phyloP scores from a whole-genome alignment of 495 filamentous ascomycete species.

The Penicillium simplicissimum region DNA sequence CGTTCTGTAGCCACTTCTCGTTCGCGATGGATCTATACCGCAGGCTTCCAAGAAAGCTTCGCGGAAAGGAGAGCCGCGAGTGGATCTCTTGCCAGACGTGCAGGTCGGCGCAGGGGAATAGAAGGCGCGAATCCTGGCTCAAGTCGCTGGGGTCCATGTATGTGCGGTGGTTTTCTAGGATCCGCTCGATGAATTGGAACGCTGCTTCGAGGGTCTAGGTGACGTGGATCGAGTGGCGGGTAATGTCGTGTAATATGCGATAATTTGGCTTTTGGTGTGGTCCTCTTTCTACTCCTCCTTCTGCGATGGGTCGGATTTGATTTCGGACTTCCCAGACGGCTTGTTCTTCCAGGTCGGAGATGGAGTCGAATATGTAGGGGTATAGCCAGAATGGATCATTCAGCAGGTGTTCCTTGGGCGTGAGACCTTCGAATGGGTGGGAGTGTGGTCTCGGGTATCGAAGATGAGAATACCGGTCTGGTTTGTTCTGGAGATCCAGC shows the following conservation, averaged over 20 bases:
- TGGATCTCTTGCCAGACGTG: slow-evolving; percentile 10
- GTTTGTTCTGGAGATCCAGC: slow-evolving; percentile 25
- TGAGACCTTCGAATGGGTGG: background rate
- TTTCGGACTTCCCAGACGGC: slow-evolving; percentile 32
- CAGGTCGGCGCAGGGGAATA: background rate
- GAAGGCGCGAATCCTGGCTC: no score
- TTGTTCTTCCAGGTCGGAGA: slow-evolving; percentile 20
- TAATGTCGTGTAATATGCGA: slow-evolving; percentile 44
- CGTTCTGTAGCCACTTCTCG: slow-evolving; percentile 41
- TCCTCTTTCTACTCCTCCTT: background rate
- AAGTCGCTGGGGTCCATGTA: background rate
- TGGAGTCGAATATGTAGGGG: slow-evolving; percentile 16
- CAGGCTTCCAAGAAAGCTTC: slow-evolving; percentile 35
- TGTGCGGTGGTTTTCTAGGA: slow-evolving; percentile 33
- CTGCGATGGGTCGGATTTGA: slow-evolving; percentile 26
- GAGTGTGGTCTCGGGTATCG: slow-evolving; percentile 25
- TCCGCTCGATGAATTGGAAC: slow-evolving; percentile 35
- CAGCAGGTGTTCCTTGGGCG: background rate
- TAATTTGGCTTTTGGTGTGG: slow-evolving; percentile 40
- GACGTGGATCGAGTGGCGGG: slow-evolving; percentile 50
- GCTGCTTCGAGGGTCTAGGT: slow-evolving; percentile 46
- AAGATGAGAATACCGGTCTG: slow-evolving; percentile 38
- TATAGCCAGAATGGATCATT: slow-evolving; percentile 28
- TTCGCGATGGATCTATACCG: slow-evolving; percentile 41
- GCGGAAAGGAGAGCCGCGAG: slow-evolving; percentile 7